phyloP scores from a whole-genome alignment of 768 basidiomycete species.

The Tubosaeta brunneosetosa region DNA sequence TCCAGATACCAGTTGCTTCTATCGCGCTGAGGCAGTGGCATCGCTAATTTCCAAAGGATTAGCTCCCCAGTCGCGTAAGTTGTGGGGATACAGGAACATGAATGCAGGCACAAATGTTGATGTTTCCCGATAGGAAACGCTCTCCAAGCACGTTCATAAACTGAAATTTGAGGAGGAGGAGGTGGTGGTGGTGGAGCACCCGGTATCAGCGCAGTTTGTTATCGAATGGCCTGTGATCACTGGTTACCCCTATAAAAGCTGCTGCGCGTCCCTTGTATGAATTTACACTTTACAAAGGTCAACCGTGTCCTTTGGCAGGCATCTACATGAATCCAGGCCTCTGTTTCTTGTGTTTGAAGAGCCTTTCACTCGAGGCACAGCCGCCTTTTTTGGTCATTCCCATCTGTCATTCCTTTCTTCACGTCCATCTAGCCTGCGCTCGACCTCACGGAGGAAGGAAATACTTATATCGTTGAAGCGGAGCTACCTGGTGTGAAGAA shows the following conservation, averaged over 20 bases:
- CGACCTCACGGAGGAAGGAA: constrained; percentile 62
- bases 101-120: constrained; percentile 7
- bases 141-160: constrained; percentile 60
- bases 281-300: neutral
- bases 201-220: constrained; percentile 72
- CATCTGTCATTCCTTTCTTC: constrained; percentile 45
- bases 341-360: constrained; percentile 75
- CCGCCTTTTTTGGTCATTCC: constrained; percentile 22
- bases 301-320: constrained; percentile 67
- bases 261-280: neutral
- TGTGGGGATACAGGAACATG: neutral
- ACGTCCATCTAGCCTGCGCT: constrained; percentile 48
- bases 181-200: constrained; percentile 68
- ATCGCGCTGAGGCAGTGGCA: constrained; percentile 78
- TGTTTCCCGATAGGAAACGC: constrained; percentile 26
- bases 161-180: constrained; percentile 89
- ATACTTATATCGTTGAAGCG: constrained; percentile 65
- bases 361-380: constrained; percentile 43
- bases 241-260: constrained; percentile 9
- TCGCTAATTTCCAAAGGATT: constrained; percentile 54
- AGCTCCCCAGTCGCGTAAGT: constrained; percentile 36
- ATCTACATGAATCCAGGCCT: constrained; percentile 68
- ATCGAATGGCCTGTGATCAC: constrained; percentile 80
- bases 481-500: constrained; percentile 77
- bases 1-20: constrained; percentile 89